Base-by-base conservation (phyloP, 208 protist species). In the Crithidia sp. region DNA sequence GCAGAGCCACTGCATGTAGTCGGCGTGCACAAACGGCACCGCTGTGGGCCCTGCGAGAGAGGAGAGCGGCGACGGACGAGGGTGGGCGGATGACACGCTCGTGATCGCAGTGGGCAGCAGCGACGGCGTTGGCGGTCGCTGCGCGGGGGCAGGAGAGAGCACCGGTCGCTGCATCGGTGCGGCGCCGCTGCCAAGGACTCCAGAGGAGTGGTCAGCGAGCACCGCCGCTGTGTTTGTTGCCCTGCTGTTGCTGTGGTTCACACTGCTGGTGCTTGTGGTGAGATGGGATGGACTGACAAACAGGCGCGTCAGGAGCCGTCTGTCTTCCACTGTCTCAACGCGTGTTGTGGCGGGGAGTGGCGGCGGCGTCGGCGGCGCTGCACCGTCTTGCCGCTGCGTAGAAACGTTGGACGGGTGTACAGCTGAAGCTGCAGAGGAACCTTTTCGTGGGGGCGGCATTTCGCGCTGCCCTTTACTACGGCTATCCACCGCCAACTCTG, bases 1-100 rank as follows among this genome's bases (percentile, higher is more conserved):
- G 7, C 19, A 45, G 0, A 77, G 44, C 67, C 71, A 73, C 3
- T 39, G n/a, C 7, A 73, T 14, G 66, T 79, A 67, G 16, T 74
- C 66, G 47, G 69, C 67, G 44, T 58, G 52, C 2, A 62, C 70
- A 28, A 79, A 70, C 40, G 64, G 66, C 17, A 50, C 39, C 14
- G 45, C 66, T 36, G 37, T 49, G 0, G 43, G 44, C 2, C 28
- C 28, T 2, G 28, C 28, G 28, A 28, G 58, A 45, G n/a, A 37
- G 28, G 6, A 36, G 54, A 36, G 50, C 17, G 7, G 55, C 5
- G 19, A 44, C 45, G 28, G 13, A 41, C n/a, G 65, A 54, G 0
- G 58, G 17, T 6, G 64, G 55, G 28, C 28, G 28, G 28, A 28
- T 6, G 62, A 54, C n/a, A 39, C 19, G 0, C 16, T 7, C n/a